phyloP scores from a whole-genome alignment of 495 filamentous ascomycete species.

The Aspergillus avenaceus region DNA sequence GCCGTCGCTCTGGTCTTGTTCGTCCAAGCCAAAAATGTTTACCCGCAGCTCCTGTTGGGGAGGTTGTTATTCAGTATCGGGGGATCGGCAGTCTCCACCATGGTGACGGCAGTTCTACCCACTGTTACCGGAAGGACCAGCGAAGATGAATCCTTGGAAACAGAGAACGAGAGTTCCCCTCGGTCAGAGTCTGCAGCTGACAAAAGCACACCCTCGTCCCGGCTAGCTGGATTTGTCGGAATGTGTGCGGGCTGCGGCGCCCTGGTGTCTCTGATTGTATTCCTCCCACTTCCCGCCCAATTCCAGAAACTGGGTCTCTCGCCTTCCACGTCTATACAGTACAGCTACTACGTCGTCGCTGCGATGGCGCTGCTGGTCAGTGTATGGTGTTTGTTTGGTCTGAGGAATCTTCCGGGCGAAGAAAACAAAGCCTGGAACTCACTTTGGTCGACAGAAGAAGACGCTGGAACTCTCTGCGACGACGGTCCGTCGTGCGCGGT shows the following conservation, averaged over 20 bases:
- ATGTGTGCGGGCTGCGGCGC: constrained; percentile 91
- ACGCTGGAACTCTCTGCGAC: neutral
- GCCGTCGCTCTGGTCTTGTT: constrained; percentile 72
- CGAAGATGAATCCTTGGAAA: constrained; percentile 15
- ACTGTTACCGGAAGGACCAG: constrained; percentile 60
- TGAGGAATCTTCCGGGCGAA: constrained; percentile 73
- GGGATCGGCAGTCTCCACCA: constrained; percentile 87
- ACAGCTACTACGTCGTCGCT: constrained; percentile 83
- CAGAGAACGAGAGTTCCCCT: constrained; percentile 42
- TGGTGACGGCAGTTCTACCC: constrained; percentile 94
- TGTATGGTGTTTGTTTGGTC: constrained; percentile 71
- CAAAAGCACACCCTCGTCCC: constrained; percentile 44
- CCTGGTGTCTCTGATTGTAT: constrained; percentile 71
- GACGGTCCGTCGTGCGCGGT: constrained; percentile 3
- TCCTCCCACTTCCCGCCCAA: constrained; percentile 79
- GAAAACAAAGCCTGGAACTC: constrained; percentile 66
- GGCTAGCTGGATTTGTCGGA: constrained; percentile 83
- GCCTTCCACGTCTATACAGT: constrained; percentile 62
- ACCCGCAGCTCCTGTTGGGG: constrained; percentile 83
- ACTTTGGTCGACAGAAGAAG: constrained; percentile 19
- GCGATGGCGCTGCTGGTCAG: constrained; percentile 66
- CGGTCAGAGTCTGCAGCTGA: constrained; percentile 10
- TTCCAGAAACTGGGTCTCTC: constrained; percentile 66
- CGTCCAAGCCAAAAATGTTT: constrained; percentile 81
- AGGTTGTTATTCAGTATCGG: constrained; percentile 86